Base-by-base conservation (phyloP, 257 asterid genomes). In the Solanum pimpinellifolium region DNA sequence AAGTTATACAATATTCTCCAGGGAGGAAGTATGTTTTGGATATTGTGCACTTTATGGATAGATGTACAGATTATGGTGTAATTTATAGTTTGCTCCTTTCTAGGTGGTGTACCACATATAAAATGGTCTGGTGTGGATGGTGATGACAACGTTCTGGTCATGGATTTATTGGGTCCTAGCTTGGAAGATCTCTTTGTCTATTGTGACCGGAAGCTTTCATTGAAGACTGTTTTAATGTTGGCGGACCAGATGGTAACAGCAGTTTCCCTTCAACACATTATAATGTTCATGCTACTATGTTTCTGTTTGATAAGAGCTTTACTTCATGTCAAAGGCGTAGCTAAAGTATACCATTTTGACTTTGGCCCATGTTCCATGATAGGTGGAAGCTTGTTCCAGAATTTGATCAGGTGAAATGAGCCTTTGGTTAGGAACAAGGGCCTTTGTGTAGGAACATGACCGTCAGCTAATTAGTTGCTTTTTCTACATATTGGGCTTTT, bases 131-230 rank as follows among this genome's bases (percentile, higher is more conserved):
- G 99, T 44, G 95, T 95, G 81, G 97, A 94, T 90, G 94, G 95
- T 72, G 99, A 94, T 11, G 99, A 96, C 93, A 96, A 96, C 88
- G 94, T 90, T 88, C 95, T 96, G 70, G 98, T 95, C 91, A 92
- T 96, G 44, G 98, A 96, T 91, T 93, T 96, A 86, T 91, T 96
- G 73, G 98, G 98, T 72, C 99, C 99, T 9, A 95, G 98, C 90
- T 98, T 96, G 65, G 99, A 96, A 91, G 99, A 96, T 89, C 98
- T 96, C 81, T 96, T 95, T 86, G 98, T 94, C 90, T 96, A 96
- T 86, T 94, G 98, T 91, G 96, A 97, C 87, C 91, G 99, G 91
- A 96, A 95, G 92, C 94, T 96, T 87, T 92, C 98, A 7, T 89
- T 95, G 94, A 95, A 96, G 92, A 95, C 98, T 31, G 99, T 94